Conservation (phyloP, 2,329 filamentous ascomycete species). For the Curvularia spicifera region DNA sequence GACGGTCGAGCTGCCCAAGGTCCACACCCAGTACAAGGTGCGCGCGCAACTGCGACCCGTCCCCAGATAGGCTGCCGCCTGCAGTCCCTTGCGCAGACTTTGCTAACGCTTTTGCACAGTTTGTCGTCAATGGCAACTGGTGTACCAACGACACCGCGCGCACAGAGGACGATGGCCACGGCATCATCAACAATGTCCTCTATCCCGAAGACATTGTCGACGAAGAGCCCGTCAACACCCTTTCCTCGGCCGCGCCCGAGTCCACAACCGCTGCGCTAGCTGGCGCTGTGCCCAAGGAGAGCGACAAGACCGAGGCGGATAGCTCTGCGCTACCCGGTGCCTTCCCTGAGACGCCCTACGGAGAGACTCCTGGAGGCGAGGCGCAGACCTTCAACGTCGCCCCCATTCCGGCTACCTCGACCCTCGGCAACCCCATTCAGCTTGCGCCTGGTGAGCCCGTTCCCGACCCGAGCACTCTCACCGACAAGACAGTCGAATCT, state of each 20-base stretch:
- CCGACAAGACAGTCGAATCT: conserved; percentile 72
- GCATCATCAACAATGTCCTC: conserved; percentile 94
- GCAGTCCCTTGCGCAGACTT: conserved; percentile 13
- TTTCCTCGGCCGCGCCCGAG: conserved; percentile 72
- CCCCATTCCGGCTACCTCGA: conserved; percentile 65
- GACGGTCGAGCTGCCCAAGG: conserved; percentile 72
- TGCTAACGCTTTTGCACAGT: conserved; percentile 62
- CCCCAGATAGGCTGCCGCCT: conserved; percentile 9
- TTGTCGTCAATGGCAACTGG: conserved; percentile 94
- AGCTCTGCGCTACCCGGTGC: conserved; percentile 62
- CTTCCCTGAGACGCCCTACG: conserved; percentile 78
- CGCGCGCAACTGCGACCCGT: conserved; percentile 28
- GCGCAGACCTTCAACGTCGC: conserved; percentile 60
- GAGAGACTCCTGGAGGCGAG: conserved; percentile 53
- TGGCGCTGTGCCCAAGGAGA: conserved; percentile 68
- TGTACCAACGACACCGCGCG: conserved; percentile 79
- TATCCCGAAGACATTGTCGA: conserved; percentile 71
- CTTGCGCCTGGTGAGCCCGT: conserved; percentile 81
- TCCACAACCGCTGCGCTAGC: conserved; percentile 76
- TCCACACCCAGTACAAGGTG: conserved; percentile 95
- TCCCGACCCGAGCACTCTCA: conserved; percentile 69
- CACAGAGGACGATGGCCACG: conserved; percentile 79
- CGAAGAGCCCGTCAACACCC: conserved; percentile 57
- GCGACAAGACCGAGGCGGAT: conserved; percentile 27
- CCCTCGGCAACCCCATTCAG: conserved; percentile 76